A percentile compares a stretch with the other conserved stretches of the same genome.
These are phyloP conservation scores for Penicillium sp. DNA, from an alignment of 2,329 filamentous ascomycete genomes.

Conservation along the genomic window DNA sequence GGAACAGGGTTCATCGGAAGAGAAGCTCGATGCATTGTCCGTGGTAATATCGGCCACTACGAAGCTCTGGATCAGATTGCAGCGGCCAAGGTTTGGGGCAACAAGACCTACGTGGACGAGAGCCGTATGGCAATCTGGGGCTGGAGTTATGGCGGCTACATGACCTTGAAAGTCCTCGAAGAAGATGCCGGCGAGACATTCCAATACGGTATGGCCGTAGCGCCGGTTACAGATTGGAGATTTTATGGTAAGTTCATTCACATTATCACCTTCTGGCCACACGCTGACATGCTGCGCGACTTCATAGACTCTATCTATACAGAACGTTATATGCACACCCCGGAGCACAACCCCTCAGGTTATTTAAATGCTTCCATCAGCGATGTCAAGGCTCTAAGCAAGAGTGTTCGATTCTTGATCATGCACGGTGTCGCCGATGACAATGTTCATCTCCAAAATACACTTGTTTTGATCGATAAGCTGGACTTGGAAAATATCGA, in stretches of 20 bases:
- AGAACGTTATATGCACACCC: constrained; percentile 88
- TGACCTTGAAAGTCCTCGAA: constrained; percentile 92
- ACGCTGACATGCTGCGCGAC: constrained; percentile 1
- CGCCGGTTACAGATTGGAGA: constrained; percentile 96
- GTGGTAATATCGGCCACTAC: constrained; percentile 78
- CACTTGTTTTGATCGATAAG: constrained; percentile 79
- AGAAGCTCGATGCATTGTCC: constrained; percentile 74
- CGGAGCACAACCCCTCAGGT: constrained; percentile 73
- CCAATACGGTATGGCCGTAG: constrained; percentile 95
- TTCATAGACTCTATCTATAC: constrained; percentile 38
- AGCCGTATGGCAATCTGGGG: constrained; percentile 91
- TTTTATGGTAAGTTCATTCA: constrained; percentile 63
- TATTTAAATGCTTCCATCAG: constrained; percentile 73
- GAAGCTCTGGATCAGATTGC: constrained; percentile 91
- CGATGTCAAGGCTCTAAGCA: constrained; percentile 69
- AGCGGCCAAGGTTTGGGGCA: constrained; percentile 78
- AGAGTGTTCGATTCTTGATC: constrained; percentile 83
- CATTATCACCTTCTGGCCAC: no score
- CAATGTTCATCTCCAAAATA: constrained; percentile 97
- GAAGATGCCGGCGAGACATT: constrained; percentile 86
- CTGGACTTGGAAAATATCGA: constrained; percentile 77
- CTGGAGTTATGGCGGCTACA: constrained; percentile 96
- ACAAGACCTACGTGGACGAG: constrained; percentile 78
- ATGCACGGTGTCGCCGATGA: constrained; percentile 98
- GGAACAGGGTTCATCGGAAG: constrained; percentile 91